Base-by-base conservation (phyloP, 805 yeast species). In the Ogataea minuta region DNA sequence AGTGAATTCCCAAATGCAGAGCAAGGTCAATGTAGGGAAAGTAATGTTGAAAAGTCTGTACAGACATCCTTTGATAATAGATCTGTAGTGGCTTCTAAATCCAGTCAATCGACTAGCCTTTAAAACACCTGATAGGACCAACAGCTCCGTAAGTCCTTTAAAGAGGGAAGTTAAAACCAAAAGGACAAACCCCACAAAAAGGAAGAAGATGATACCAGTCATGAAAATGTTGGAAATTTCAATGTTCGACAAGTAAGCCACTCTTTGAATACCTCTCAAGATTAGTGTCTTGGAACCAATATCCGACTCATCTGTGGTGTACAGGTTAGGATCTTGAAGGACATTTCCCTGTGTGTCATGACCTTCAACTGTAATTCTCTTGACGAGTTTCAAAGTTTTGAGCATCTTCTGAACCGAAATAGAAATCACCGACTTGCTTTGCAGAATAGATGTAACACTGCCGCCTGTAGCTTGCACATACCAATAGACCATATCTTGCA, bases 381-480 rank as follows among this genome's bases (percentile, higher is more conserved):
- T 74, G 7, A 49, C 28, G 3, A 54, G 39, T 17, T 31, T 46
- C 14, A 44, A 27, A 12, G 28, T 41, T 17, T 43, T 47, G 13
- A 49, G 27, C 20, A 52, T 31, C 57, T 83, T 83, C 57, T 86
- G 95, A n/a, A 89, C 96, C 10, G 93, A 82, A 39, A 93, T 76
- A 2, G 96, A 87, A 29, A 89, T 65, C 15, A 77, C 62, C 48
- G 79, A 75, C 46, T 72, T 62, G 54, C 88, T 79, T 6, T 74
- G 66, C 29, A 91, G 64, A 25, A 88, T 77, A 28, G 84, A 85
- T 4, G 96, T 82, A 1, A 95, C 79, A 0, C 73, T 60, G 41
- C 99, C 99, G 26, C 96, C 96, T 1, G 99, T 93, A 6, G 96
- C 70, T 66, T 91, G 96, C 36, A 91, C 81, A 62, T 91, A 91